A percentile compares a stretch with the other conserved stretches of the same genome.
Evolutionary conservation across 1,284 basidiomycete species (phyloP).

Genomic region (Austroboletus novae-zelandiae): DNA sequence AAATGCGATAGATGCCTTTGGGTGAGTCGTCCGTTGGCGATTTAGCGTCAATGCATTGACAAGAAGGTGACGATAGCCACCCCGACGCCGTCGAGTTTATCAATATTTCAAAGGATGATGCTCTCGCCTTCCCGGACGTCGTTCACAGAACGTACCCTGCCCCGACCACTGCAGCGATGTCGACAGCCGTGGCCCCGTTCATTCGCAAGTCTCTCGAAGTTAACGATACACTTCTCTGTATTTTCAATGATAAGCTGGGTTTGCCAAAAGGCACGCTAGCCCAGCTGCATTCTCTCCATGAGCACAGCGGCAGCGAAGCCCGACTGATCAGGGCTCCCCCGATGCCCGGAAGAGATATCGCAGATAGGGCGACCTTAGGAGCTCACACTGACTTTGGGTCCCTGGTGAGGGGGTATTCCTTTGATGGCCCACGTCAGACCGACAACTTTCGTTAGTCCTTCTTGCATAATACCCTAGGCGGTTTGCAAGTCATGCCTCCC

Average conservation of each 20-base stretch:
- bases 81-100: neutral
- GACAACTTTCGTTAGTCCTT: neutral
- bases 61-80: conserved; percentile 36
- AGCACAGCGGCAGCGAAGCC: neutral
- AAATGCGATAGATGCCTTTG: neutral
- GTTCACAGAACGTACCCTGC: neutral
- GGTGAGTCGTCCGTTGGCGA: conserved; percentile 30
- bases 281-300: neutral
- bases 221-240: neutral
- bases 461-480: neutral
- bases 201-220: neutral
- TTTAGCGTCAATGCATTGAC: conserved; percentile 62
- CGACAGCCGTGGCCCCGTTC: neutral
- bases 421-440: no score
- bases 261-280: neutral
- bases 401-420: neutral
- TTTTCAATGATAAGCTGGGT: neutral
- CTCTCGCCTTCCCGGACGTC: neutral
- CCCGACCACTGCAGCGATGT: neutral
- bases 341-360: neutral
- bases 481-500: neutral
- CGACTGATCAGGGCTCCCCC: neutral
- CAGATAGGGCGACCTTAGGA: neutral
- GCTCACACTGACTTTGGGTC: neutral
- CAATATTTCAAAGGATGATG: neutral